Evolutionary conservation across 1,139 yeast species (phyloP), one percentile per base, ranked within the genome.

Genomic region (Debaryomycetaceae sp.): DNA sequence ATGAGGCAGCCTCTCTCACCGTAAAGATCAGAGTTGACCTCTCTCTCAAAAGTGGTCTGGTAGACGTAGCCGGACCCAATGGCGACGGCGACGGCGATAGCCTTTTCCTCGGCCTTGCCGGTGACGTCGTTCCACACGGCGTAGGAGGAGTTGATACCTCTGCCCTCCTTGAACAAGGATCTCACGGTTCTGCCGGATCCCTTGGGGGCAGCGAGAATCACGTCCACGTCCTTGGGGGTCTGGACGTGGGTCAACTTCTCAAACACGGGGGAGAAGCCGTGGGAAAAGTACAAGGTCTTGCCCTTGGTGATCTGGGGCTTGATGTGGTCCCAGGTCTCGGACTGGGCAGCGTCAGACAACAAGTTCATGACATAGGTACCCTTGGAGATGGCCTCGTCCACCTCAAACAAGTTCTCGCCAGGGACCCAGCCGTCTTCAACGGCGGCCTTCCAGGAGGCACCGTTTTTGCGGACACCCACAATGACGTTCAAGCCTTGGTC

Each of bases 101-200:
- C 95, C 71, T 82, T 86, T 76, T 90, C 98, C 70, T 87, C 95
- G 49, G 98, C 98, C 73, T 85, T 83, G 68, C 98, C 98, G 52
- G 96, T 63, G 44, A 87, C 96, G 60, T 90, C 97, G 69, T 90
- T 92, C 96, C 96, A 90, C 59, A 92, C 96, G 48, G 97, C 97
- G 67, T 83, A 79, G 33, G 98, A 90, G 34, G 98, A 90, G 90
- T 90, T 90, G 64, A 90, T 90, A 76, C 98, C 98, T 73, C 98
- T 87, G 61, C 98, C 98, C 73, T 90, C 98, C 75, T 90, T 87
- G 90, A 90, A 90, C 56, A 90, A 73, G 43, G 97, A 79, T 75
- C 98, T 83, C 51, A 90, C 98, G 50, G 98, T 90, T 74, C 98
- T 85, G 69, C 98, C 98, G 44, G 97, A 87, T 62, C 98, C 98